Base-by-base conservation (phyloP, 192 early-diverging fungal species). In the Cladochytrium replicatum region DNA sequence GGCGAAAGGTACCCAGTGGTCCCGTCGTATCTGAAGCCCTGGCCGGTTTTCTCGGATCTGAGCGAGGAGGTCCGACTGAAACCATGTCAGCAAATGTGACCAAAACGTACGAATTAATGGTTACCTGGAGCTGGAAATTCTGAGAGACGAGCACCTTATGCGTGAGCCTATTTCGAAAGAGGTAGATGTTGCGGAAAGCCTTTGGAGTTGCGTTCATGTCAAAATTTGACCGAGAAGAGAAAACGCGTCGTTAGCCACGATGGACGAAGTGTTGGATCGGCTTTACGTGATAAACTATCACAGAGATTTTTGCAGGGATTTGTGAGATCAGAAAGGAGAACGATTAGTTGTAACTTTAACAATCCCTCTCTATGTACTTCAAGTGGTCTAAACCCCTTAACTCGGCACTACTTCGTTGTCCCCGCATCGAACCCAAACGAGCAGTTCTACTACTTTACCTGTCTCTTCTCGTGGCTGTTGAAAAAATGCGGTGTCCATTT, bases 1-100 rank as follows among this genome's bases (percentile, higher is more conserved):
- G 17, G 60, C 53, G 47, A 75, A 75, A 26, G 72, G 72, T 15
- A 67, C 64, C 66, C 67, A 69, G 55, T 72, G 72, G 54, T 75
- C 72, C n/a, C 34, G 32, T 11, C 72, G 58, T 29, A 69, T 46
- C 41, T 54, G 54, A 13, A 46, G 29, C 29, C 37, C 42, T 6
- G 50, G 43, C 11, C 66, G 58, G 51, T 71, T 55, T 37, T 71
- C 60, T 15, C 68, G 61, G 39, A 72, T 68, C 50, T 74, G 71
- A 11, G 24, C 40, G 19, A 70, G 58, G 29, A 64, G 39, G 13
- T 32, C 2, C 3, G 44, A 27, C 57, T 68, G 54, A n/a, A n/a
- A n/a, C n/a, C n/a, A n/a, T n/a, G n/a, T n/a, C n/a, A n/a, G n/a
- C n/a, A n/a, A n/a, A n/a, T n/a, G n/a, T n/a, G n/a, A n/a, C n/a